Evolutionary conservation across 768 basidiomycete species (phyloP).

Genomic region (Cubamyces sp.): DNA sequence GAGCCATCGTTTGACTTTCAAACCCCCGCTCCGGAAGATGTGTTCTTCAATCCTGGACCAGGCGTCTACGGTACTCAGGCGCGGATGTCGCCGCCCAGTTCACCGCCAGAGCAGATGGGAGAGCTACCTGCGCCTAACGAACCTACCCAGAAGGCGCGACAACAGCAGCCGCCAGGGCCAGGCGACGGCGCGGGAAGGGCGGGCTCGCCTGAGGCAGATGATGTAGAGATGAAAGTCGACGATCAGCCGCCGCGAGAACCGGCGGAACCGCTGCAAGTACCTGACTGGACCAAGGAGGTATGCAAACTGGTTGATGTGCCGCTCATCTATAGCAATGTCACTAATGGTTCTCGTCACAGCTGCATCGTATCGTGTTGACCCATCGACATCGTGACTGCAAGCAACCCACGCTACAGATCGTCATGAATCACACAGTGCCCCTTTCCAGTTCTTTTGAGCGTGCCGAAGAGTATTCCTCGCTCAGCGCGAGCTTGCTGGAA

Average conservation of each 20-base stretch:
- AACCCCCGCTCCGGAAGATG: slow-evolving; percentile 13
- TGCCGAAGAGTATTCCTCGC: slow-evolving; percentile 43
- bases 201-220: slow-evolving; percentile 14
- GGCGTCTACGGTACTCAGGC: neutral
- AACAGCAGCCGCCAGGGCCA: slow-evolving; percentile 26
- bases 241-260: slow-evolving; percentile 26
- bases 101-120: neutral
- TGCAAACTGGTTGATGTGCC: slow-evolving; percentile 9
- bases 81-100: neutral
- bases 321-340: no score
- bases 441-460: slow-evolving; percentile 28
- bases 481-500: slow-evolving; percentile 50
- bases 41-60: slow-evolving; percentile 21
- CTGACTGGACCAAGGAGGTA: slow-evolving; percentile 64
- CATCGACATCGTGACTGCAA: slow-evolving; percentile 48
- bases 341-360: slow-evolving; percentile 39
- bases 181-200: slow-evolving; percentile 26
- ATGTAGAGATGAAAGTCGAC: slow-evolving; percentile 37
- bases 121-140: neutral
- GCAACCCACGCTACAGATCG: slow-evolving; percentile 54
- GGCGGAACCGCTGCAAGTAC: slow-evolving; percentile 36
- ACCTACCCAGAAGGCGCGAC: slow-evolving; percentile 3
- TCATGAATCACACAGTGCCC: slow-evolving; percentile 45
- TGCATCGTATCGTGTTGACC: slow-evolving; percentile 62
- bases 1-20: neutral